Conservation (phyloP, 306 rosid genomes). For the Cajanus cajan region DNA sequence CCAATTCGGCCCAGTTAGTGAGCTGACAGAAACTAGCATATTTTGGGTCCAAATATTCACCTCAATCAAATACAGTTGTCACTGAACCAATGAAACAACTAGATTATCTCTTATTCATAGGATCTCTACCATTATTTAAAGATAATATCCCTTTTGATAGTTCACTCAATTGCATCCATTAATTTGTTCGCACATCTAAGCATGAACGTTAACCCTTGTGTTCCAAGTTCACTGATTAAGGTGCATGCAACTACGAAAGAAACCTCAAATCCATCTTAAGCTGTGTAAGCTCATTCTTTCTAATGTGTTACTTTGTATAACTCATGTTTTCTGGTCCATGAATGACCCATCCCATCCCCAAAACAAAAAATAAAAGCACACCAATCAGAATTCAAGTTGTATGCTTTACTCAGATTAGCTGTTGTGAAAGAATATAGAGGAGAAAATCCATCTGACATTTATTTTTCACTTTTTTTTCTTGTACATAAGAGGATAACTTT, state of each 20-base stretch:
- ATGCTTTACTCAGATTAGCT: not conserved
- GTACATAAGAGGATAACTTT: not conserved
- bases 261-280: not conserved
- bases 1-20: not conserved
- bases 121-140: not conserved
- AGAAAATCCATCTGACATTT: not conserved
- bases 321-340: not conserved
- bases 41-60: not conserved
- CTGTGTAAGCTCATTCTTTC: not conserved
- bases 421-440: not conserved
- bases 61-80: not conserved
- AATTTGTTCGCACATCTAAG: not conserved
- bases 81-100: no score
- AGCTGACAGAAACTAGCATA: not conserved
- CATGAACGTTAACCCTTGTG: not conserved
- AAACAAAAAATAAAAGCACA: not conserved
- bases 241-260: not conserved
- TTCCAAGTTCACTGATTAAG: not conserved
- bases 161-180: not conserved
- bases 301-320: not conserved
- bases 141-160: not conserved
- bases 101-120: not conserved
- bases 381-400: not conserved
- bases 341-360: not conserved
- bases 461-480: not conserved